Conservation (phyloP, 345 rosid species). For the Eucalyptus sp. region DNA sequence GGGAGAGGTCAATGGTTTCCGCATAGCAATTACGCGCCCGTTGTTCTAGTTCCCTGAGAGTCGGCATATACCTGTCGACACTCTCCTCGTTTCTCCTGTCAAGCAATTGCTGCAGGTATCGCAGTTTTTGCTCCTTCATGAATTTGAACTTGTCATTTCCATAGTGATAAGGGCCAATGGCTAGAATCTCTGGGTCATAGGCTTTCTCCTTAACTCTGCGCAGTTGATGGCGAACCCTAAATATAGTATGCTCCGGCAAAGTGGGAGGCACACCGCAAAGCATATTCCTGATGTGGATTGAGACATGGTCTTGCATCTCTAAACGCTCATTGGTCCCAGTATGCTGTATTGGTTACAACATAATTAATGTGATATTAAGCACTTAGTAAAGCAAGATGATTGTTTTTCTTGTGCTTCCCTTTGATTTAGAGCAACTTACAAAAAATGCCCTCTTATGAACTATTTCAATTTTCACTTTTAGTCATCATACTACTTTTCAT, state of each 20-base stretch:
- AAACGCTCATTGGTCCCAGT: neutral
- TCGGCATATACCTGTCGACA: neutral
- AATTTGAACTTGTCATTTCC: neutral
- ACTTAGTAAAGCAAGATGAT: neutral
- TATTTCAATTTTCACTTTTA: too few relatives aligned
- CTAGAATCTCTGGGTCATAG: neutral
- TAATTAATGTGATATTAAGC: neutral
- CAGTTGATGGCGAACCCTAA: neutral
- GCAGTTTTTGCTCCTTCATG: neutral
- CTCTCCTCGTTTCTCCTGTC: neutral
- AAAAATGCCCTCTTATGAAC: too few relatives aligned
- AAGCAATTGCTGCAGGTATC: neutral
- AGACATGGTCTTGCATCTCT: accelerated
- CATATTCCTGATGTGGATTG: neutral
- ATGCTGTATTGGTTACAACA: neutral
- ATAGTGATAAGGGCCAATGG: neutral
- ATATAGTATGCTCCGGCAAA: neutral
- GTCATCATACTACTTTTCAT: neutral
- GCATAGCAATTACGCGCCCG: neutral
- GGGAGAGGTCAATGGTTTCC: neutral
- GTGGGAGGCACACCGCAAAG: accelerated
- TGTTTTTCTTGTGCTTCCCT: neutral
- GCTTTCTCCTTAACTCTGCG: neutral
- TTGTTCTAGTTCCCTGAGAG: neutral
- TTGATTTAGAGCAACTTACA: too few relatives aligned